Evolutionary conservation across 192 early-diverging fungal genomes (phyloP), one percentile per base, ranked within the genome.

Genomic region (Spizellomyces punctatus): DNA sequence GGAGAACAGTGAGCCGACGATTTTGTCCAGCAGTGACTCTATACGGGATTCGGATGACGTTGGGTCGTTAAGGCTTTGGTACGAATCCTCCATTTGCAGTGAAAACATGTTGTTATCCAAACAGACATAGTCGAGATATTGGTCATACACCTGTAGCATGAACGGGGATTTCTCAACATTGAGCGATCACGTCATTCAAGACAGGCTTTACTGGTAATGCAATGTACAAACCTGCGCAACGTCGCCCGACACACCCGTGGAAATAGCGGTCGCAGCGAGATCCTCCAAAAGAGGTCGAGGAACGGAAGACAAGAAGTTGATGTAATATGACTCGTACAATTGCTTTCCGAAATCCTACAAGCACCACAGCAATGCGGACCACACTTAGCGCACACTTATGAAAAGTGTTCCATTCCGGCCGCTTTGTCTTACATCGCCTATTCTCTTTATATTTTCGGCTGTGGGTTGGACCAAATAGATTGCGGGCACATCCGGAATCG

Each of bases 381-480:
- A 55, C 52, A 55, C 19, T 55, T 19, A n/a, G 19, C 14, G 2
- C 2, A 12, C 1, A 19, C 19, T 5, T 2, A 61, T 41, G 59
- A 61, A 41, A 22, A 17, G 59, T 41, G 0, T n/a, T 27, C 12
- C 59, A 61, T 61, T 14, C 10, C 12, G 59, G 12, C 14, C 16
- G 22, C 12, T 7, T 10, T 46, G 36, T 7, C 67, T 10, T 36
- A 96, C 95, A 64, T 96, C 91, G 22, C 83, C 80, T 57, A 99
- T 87, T 45, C 81, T 78, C 57, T 84, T 76, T 67, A 99, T 89
- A 78, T 92, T 96, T 44, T 98, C 95, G 1, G 86, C 82, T 19
- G 89, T 93, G 1, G 98, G 96, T 78, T 94, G 89, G 1, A 96
- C 78, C 84, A 99, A 96, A 78, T 99, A 99, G 49, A 99, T 84